Evolutionary conservation across 1,284 basidiomycete species (phyloP).

Genomic region (Gymnopus androsaceus): DNA sequence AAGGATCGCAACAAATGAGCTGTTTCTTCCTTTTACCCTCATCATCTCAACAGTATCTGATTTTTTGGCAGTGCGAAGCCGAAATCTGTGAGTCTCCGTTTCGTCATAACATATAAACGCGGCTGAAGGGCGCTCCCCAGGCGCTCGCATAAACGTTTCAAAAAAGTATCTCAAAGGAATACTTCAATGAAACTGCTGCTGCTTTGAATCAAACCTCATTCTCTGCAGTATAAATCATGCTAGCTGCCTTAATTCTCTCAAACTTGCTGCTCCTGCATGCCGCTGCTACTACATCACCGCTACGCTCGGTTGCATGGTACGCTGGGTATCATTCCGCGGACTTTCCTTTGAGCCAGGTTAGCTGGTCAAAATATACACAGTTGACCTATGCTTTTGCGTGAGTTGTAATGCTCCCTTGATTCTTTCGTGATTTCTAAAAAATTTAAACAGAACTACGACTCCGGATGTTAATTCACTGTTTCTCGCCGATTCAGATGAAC

Average conservation of each 20-base stretch:
- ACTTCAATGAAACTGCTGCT: neutral
- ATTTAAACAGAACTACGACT: constrained; percentile 46
- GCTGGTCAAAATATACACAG: constrained; percentile 65
- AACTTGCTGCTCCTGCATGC: neutral
- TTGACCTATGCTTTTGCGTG: constrained; percentile 68
- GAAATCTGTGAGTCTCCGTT: neutral
- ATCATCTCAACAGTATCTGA: neutral
- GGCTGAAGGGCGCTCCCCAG: neutral
- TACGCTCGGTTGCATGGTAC: constrained; percentile 56
- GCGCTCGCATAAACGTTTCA: too few relatives aligned
- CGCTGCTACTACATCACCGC: neutral
- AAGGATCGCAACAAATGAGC: too few relatives aligned
- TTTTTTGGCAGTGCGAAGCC: neutral
- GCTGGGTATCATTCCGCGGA: constrained; percentile 58
- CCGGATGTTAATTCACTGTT: constrained; percentile 43
- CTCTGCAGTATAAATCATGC: neutral
- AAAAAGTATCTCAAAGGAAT: neutral
- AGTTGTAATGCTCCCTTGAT: constrained; percentile 28
- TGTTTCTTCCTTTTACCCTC: neutral
- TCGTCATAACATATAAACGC: neutral
- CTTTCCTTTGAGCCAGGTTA: constrained; percentile 50
- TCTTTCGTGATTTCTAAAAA: constrained; percentile 2
- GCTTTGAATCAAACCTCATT: neutral
- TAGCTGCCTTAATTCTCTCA: neutral
- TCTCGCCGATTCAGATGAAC: constrained; percentile 42